Evolutionary conservation across 2,329 filamentous ascomycete genomes (phyloP), one percentile per base, ranked within the genome.

Genomic region (Neoarthrinium moseri): DNA sequence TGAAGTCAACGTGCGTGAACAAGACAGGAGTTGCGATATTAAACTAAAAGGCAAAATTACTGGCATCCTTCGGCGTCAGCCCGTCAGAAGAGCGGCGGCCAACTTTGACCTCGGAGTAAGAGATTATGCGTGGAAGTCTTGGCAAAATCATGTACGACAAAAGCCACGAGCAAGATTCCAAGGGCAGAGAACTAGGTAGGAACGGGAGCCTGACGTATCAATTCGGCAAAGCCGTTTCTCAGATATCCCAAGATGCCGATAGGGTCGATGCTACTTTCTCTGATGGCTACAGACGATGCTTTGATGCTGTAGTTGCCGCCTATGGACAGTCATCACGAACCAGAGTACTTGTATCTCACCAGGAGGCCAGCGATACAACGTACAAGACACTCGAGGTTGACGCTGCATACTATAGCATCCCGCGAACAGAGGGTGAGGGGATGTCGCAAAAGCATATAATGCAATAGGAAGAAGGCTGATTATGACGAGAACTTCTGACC

Each of bases 41-140:
- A n/a, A n/a, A n/a, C n/a, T n/a, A n/a, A n/a, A n/a, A n/a, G n/a
- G n/a, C n/a, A n/a, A n/a, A n/a, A n/a, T n/a, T n/a, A n/a, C n/a
- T n/a, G n/a, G n/a, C n/a, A n/a, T n/a, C n/a, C n/a, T n/a, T 75
- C 27, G 53, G 55, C 17, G 62, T 63, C 27, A 70, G 71, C 51
- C 62, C 64, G 39, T 60, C 70, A 0, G 72, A 70, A 3, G 60
- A 67, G 43, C 69, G 71, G 0, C 55, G 52, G 24, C 73, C 77
- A 54, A 62, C 61, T 6, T 59, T 80, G 20, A 78, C 74, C 0
- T 74, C 71, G 47, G 80, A 84, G 46, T 81, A 70, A 48, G 81
- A 84, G 62, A 76, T 84, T 38, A 76, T 84, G 69, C 67, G 80
- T 6, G 78, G 75, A 0, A 75, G 81, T 43, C 55, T 84, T 13